Base-by-base conservation (phyloP, 345 rosid genomes). In the Leavenworthia alabamica region DNA sequence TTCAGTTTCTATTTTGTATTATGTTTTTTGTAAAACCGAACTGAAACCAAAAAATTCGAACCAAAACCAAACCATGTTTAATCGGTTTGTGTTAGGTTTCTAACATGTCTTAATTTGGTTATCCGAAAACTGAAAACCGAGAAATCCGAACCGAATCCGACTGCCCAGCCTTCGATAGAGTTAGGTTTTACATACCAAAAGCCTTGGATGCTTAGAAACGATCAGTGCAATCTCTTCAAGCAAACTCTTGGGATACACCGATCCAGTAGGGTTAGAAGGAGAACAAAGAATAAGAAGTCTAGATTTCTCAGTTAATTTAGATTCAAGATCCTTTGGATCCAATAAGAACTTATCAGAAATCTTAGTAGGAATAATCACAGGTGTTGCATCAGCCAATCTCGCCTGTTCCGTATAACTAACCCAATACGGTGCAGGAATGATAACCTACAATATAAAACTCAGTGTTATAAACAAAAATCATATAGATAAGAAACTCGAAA, bases 331-430 rank as follows among this genome's bases (percentile, higher is more conserved):
- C 75, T 82, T 79, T 64, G 99, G 95, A 76, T 94, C 83, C 86
- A 94, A 69, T 16, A 94, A 79, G 73, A 94, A 94, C 32, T 94
- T 75, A 17, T 86, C 80, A n/a, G 90, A 84, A 56, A 94, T 88
- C 63, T 66, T 71, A 11, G 99, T 84, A 31, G 91, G 96, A 78
- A 90, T 79, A 57, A 90, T 77, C 66, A 86, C 96, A 2, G 99
- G 99, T 12, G 82, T 83, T 70, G 99, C 99, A 73, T 90, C 96
- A 3, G 96, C 97, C 41, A 94, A 62, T 78, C 95, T 88, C 39
- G 90, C 95, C 43, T 90, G 89, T 81, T 94, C 97, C 3, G 97
- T 92, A 79, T 94, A 94, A 82, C 99, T 94, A 49, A 94, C 99
- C 87, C 87, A 94, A 72, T 47, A 94, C 11, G 99, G 99, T 56